Conservation (phyloP, 306 rosid genomes). For the Dalbergia oliveri region DNA sequence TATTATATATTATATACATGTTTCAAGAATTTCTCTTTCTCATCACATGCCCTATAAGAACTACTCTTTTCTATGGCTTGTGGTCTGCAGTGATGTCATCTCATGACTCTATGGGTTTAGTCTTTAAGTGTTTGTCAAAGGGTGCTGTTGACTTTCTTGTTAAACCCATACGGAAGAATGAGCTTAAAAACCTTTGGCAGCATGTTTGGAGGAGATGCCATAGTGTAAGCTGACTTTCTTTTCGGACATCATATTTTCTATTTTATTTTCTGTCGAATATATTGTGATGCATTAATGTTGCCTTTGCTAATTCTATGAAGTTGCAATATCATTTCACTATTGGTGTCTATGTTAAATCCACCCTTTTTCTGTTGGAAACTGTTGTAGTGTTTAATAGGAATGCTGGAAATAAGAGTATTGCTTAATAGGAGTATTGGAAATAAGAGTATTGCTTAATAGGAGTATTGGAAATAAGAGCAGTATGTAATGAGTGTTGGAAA, state of each 20-base stretch:
- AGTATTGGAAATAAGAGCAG: too few species aligned
- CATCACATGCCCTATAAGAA: constrained; percentile 52
- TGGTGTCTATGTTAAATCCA: constrained; percentile 14
- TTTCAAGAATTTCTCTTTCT: constrained; percentile 50
- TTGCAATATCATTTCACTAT: constrained; percentile 16
- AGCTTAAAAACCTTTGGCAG: constrained; percentile 98
- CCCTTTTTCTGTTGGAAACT: not conserved
- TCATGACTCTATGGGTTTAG: constrained; percentile 94
- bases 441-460: too few species aligned
- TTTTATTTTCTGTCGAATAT: constrained; percentile 22
- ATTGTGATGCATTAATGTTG: constrained; percentile 34
- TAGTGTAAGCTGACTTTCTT: constrained; percentile 72
- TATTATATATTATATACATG: constrained; percentile 8
- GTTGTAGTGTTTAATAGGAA: too few species aligned
- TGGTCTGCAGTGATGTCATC: constrained; percentile 98
- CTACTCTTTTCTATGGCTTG: constrained; percentile 52
- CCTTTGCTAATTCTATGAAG: constrained; percentile 20
- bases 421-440: too few species aligned
- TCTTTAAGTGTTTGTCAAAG: constrained; percentile 96
- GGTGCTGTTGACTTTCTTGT: constrained; percentile 97
- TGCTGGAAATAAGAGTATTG: too few species aligned
- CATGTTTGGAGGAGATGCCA: constrained; percentile 99
- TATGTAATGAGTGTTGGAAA: too few species aligned
- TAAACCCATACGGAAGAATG: constrained; percentile 96
- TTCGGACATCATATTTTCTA: constrained; percentile 9